A percentile compares a stretch with the other conserved stretches of the same genome.
phyloP scores from a whole-genome alignment of 1,284 basidiomycete genomes.

The Filobasidium uniguttulatum region DNA sequence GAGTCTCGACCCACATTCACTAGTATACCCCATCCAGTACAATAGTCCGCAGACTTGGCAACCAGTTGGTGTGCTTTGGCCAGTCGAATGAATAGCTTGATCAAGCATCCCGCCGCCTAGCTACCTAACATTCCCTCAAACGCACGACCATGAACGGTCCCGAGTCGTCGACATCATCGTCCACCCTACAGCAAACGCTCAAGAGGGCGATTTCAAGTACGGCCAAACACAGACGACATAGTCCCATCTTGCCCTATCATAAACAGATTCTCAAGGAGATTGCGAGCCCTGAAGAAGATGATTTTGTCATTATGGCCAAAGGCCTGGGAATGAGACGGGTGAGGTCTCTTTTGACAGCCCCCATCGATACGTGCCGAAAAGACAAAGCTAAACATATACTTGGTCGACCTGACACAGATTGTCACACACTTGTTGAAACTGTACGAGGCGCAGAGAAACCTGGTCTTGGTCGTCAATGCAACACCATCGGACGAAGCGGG shows the following conservation, averaged over 20 bases:
- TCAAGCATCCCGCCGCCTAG: no score
- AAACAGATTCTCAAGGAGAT: constrained; percentile 37
- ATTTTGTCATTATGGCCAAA: constrained; percentile 70
- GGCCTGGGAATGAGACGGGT: constrained; percentile 63
- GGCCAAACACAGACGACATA: constrained; percentile 20
- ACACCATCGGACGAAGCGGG: constrained; percentile 72
- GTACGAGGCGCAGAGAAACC: constrained; percentile 73
- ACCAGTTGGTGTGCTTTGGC: no score
- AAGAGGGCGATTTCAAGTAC: no score
- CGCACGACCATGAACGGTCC: no score
- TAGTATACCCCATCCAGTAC: no score
- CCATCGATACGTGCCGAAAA: no score
- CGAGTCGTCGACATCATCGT: no score
- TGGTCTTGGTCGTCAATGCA: constrained; percentile 74
- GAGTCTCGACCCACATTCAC: no score
- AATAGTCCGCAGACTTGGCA: no score
- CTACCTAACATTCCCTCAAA: no score
- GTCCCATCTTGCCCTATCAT: constrained; percentile 38
- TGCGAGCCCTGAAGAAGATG: constrained; percentile 54
- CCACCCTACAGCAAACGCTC: no score
- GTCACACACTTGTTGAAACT: constrained; percentile 78
- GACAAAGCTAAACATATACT: background rate
- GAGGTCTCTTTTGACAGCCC: constrained; percentile 6
- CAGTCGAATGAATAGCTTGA: no score
- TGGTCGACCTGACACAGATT: constrained; percentile 38